A percentile compares a stretch with the other conserved stretches of the same genome.
Evolutionary conservation across 2,329 filamentous ascomycete genomes (phyloP).

Genomic region (Lasiodiplodia theobromae): DNA sequence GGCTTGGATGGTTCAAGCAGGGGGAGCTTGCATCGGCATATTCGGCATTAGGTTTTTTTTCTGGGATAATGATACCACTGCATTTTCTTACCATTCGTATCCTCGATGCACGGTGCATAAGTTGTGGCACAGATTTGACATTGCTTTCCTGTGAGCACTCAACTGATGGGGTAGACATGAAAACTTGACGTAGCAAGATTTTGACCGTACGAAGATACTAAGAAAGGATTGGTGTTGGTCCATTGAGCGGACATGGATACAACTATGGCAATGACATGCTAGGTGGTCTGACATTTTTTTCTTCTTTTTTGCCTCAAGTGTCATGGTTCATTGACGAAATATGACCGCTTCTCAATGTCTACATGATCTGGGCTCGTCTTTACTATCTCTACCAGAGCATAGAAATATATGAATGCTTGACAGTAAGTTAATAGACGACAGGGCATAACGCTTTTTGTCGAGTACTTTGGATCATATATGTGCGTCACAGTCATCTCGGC

Average conservation of each 20-base stretch:
- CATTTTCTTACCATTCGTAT: neutral
- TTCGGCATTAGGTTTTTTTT: neutral
- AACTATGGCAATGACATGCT: too few species aligned
- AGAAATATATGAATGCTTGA: too few species aligned
- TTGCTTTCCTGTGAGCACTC: neutral
- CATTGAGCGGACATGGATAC: too few species aligned
- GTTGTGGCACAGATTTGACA: neutral
- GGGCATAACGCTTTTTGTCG: neutral
- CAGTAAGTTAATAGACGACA: neutral
- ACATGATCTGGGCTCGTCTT: too few species aligned
- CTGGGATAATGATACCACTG: neutral
- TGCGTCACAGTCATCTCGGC: neutral
- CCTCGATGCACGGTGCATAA: neutral
- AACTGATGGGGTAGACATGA: neutral
- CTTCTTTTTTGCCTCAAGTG: too few species aligned
- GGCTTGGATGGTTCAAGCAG: neutral
- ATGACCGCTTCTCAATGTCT: neutral
- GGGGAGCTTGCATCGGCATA: neutral
- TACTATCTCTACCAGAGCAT: too few species aligned
- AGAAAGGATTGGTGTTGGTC: too few species aligned
- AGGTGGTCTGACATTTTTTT: too few species aligned
- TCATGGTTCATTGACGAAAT: too few species aligned
- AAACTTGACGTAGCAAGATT: neutral
- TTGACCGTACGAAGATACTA: too few species aligned
- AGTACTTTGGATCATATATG: neutral